Evolutionary conservation across 495 filamentous ascomycete genomes (phyloP), one percentile per base, ranked within the genome.

Genomic region (Neurospora sp.): DNA sequence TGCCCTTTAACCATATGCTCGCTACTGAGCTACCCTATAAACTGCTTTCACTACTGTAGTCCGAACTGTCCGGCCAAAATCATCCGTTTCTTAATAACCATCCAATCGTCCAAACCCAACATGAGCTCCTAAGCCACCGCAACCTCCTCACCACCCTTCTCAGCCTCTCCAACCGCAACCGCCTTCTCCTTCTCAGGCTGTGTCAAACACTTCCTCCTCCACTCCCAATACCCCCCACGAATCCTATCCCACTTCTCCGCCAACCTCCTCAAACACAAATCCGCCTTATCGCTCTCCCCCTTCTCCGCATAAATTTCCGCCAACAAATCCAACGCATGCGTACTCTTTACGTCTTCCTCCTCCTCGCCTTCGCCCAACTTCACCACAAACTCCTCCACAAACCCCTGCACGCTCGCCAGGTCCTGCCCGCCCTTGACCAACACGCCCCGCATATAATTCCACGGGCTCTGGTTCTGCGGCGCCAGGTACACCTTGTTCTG

Each of bases 401-500:
- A 96, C 6, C 76, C 85, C 77, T 91, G 88, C 77, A 92, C 86
- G 27, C 84, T 84, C 0, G 76, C 82, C 9, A 94, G 75, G 10
- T 85, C 81, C 72, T 87, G 81, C 1, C 88, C 88, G 14, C 88
- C 86, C 71, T 92, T 91, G 46, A 87, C 84, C 73, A 94, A 78
- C 69, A 93, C 86, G 20, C 94, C 96, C 11, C 90, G 85, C 22
- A 98, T 84, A 82, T 97, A 99, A 76, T 91, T 93, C 96, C 96
- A 99, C 8, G 94, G 88, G 76, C 91, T 93, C 78, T 93, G 91
- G 79, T 98, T 99, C 84, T 98, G 95, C 40, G 96, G 96, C 69
- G 94, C 94, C 31, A 89, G 84, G 35, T 83, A 77, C 69, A 97
- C 92, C 78, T 91, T 90, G 31, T 84, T 82, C 83, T 93, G 83